Percentiles rank a stretch among this genome's conserved stretches.
Evolutionary conservation across 257 asterid genomes (phyloP).

Genomic region (Galeopsis tetrahit): DNA sequence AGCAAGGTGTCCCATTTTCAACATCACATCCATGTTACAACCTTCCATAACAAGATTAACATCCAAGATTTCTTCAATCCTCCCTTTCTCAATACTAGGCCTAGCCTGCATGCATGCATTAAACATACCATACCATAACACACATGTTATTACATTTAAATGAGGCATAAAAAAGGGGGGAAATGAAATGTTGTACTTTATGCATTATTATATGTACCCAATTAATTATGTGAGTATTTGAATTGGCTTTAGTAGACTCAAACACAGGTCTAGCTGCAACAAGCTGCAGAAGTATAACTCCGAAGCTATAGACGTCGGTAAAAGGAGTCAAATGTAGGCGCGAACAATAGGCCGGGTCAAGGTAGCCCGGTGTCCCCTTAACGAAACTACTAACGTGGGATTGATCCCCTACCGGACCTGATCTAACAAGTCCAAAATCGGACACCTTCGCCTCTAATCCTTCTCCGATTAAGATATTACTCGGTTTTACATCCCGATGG

Average conservation of each 20-base stretch:
- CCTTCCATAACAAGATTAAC: conserved; percentile 52
- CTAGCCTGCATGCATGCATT: conserved; percentile 49
- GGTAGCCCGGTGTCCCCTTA: conserved; percentile 77
- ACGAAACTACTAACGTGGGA: conserved; percentile 77
- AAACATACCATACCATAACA: background rate
- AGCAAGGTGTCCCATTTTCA: conserved; percentile 63
- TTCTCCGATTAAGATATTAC: conserved; percentile 65
- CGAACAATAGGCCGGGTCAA: conserved; percentile 67
- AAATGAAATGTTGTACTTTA: background rate
- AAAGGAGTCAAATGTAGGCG: conserved; percentile 63
- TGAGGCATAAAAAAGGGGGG: background rate
- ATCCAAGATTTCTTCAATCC: conserved; percentile 55
- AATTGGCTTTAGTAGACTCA: conserved; percentile 39
- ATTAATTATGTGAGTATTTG: conserved; percentile 39
- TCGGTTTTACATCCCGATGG: conserved; percentile 73
- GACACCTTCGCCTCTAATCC: conserved; percentile 71
- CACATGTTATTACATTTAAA: background rate
- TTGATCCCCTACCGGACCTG: conserved; percentile 73
- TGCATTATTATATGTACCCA: background rate
- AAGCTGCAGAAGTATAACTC: conserved; percentile 78
- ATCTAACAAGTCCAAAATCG: conserved; percentile 70
- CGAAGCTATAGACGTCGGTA: conserved; percentile 81
- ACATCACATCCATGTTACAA: conserved; percentile 59
- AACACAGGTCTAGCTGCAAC: conserved; percentile 73
- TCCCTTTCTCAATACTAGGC: conserved; percentile 48